Conservation (phyloP, 345 rosid genomes). For the Brassica nigra region DNA sequence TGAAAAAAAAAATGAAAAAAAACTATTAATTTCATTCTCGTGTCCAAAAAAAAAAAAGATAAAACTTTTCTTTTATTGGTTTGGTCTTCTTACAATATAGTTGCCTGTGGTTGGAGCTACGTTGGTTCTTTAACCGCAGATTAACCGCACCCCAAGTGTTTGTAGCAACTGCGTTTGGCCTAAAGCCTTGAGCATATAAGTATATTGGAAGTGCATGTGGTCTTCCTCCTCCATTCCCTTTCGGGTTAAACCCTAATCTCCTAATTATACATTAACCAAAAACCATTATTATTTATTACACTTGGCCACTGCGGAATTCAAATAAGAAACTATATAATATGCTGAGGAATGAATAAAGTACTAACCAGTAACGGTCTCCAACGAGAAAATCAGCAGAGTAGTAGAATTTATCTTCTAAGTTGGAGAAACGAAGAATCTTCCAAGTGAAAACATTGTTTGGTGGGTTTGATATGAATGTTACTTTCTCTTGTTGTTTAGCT, state of each 20-base stretch:
- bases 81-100: conserved; percentile 28
- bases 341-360: not conserved
- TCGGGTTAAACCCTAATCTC: conserved; percentile 39
- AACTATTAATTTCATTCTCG: not conserved
- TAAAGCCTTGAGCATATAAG: conserved; percentile 22
- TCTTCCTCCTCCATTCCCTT: conserved; percentile 35
- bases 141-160: conserved; percentile 38
- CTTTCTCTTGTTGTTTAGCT: conserved; percentile 20
- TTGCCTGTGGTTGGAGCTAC: conserved; percentile 25
- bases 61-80: not conserved
- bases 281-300: not conserved
- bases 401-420: conserved; percentile 12
- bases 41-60: not conserved
- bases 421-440: conserved; percentile 41
- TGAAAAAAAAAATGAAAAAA: not conserved
- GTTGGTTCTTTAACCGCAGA: conserved; percentile 35
- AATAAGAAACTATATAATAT: not conserved
- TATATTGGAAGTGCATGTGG: conserved; percentile 21
- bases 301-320: not conserved
- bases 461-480: conserved; percentile 36
- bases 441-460: conserved; percentile 33
- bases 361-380: conserved; percentile 45
- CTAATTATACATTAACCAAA: conserved; percentile 5
- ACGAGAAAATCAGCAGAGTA: conserved; percentile 31
- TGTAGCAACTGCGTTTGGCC: conserved; percentile 5